These are phyloP conservation scores for Chaetomiaceae sp. DNA, from an alignment of 2,329 filamentous ascomycete genomes.

Conservation along the genomic window DNA sequence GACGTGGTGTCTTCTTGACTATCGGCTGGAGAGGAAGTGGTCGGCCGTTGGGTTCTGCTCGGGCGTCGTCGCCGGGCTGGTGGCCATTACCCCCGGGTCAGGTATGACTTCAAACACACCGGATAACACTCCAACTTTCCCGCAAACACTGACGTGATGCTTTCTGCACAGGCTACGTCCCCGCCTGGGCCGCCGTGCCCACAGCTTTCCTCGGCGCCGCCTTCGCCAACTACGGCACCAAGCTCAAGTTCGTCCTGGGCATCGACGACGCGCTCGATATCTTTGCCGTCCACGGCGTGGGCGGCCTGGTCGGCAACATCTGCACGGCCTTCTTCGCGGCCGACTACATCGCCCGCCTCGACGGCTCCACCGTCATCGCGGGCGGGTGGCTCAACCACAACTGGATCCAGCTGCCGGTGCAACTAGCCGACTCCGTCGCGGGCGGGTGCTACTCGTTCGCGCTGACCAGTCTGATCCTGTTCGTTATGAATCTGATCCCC, in stretches of 20 bases:
- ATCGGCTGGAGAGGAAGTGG: conserved; percentile 89
- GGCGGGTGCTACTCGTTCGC: conserved; percentile 60
- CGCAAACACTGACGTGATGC: no score
- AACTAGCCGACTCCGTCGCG: conserved; percentile 61
- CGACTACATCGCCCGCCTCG: conserved; percentile 66
- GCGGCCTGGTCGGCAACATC: conserved; percentile 73
- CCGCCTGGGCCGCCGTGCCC: conserved; percentile 53
- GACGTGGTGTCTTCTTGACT: conserved; percentile 81
- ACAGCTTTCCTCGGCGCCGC: conserved; percentile 56
- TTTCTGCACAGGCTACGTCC: conserved; percentile 68
- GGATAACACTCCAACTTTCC: no score
- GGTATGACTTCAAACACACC: no score
- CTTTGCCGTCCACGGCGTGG: conserved; percentile 82
- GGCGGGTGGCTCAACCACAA: conserved; percentile 67
- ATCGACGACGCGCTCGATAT: conserved; percentile 87
- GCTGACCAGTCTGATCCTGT: conserved; percentile 62
- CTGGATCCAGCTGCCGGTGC: conserved; percentile 64
- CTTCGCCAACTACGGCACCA: conserved; percentile 78
- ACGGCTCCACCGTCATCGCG: conserved; percentile 53
- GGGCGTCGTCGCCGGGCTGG: conserved; percentile 77
- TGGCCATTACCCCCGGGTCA: conserved; percentile 79
- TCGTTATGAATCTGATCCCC: conserved; percentile 63
- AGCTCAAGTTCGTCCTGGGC: conserved; percentile 66
- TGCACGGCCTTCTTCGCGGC: conserved; percentile 72
- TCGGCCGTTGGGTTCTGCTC: conserved; percentile 91